Evolutionary conservation across 1,284 basidiomycete species (phyloP).

Genomic region (Pisolithus thermaeus): DNA sequence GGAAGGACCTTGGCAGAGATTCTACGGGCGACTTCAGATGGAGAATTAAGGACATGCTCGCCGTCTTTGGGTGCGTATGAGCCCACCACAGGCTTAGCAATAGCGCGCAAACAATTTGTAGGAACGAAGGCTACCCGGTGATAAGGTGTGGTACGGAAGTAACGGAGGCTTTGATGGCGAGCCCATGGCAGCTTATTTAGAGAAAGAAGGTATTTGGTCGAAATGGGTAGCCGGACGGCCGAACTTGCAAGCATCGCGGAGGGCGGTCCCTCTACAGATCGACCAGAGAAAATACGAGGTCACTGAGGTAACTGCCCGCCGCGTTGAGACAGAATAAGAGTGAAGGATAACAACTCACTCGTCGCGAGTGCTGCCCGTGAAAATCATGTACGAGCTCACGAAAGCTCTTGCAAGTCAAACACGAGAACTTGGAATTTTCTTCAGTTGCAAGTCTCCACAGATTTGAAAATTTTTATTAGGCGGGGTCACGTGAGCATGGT

Average conservation of each 20-base stretch:
- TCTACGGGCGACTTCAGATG: slow-evolving; percentile 86
- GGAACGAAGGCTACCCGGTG: slow-evolving; percentile 28
- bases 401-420: background rate
- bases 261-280: slow-evolving; percentile 38
- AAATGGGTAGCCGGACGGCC: slow-evolving; percentile 12
- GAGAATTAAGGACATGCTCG: slow-evolving; percentile 83
- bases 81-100: slow-evolving; percentile 77
- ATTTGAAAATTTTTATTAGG: too few species aligned
- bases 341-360: slow-evolving; percentile 45
- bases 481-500: background rate
- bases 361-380: slow-evolving; percentile 79
- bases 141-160: slow-evolving; percentile 30
- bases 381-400: slow-evolving; percentile 61
- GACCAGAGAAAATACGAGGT: slow-evolving; percentile 77
- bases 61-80: slow-evolving; percentile 63
- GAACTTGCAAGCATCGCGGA: slow-evolving; percentile 9
- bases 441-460: too few species aligned
- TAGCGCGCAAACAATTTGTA: slow-evolving; percentile 48
- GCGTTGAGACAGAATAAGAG: slow-evolving; percentile 5
- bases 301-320: slow-evolving; percentile 67
- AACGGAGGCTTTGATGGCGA: slow-evolving; percentile 19
- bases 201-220: slow-evolving; percentile 8
- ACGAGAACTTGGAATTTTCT: background rate
- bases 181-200: slow-evolving; percentile 10
- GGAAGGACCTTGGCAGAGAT: slow-evolving; percentile 90